These are phyloP conservation scores for Orobanche coerulescens DNA, from an alignment of 257 asterid species.

Conservation along the genomic window DNA sequence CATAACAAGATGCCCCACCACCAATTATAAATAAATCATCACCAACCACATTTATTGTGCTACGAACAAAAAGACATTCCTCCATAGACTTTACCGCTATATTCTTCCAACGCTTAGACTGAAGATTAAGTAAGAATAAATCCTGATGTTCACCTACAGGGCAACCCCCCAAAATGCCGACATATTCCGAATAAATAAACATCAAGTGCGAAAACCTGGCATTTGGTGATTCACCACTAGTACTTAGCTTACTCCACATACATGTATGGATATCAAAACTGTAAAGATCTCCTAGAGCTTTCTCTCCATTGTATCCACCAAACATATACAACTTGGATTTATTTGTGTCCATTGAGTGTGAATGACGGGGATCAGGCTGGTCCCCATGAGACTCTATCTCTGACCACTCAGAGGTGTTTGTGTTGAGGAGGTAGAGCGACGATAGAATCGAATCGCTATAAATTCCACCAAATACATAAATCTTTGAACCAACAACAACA, in stretches of 20 bases:
- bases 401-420: slow-evolving; percentile 51
- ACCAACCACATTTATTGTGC: slow-evolving; percentile 58
- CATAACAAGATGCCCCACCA: slow-evolving; percentile 97
- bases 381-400: slow-evolving; percentile 53
- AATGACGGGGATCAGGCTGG: slow-evolving; percentile 79
- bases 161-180: slow-evolving; percentile 88
- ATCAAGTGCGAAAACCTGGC: slow-evolving; percentile 84
- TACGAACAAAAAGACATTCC: slow-evolving; percentile 73
- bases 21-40: slow-evolving; percentile 64
- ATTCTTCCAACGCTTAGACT: slow-evolving; percentile 55
- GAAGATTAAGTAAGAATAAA: slow-evolving; percentile 57
- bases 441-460: slow-evolving; percentile 43
- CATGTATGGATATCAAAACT: slow-evolving; percentile 49
- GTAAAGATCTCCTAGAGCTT: slow-evolving; percentile 64
- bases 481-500: slow-evolving; percentile 60
- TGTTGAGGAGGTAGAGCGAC: slow-evolving; percentile 58
- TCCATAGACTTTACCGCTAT: slow-evolving; percentile 40
- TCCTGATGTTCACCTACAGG: slow-evolving; percentile 60
- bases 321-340: slow-evolving; percentile 51
- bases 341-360: slow-evolving; percentile 70
- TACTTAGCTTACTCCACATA: slow-evolving; percentile 51
- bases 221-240: slow-evolving; percentile 50
- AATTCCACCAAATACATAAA: slow-evolving; percentile 84
- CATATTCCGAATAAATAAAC: slow-evolving; percentile 58
- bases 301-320: slow-evolving; percentile 90